Conservation (phyloP, 2,329 filamentous ascomycete genomes). For the Diatrype stigma region DNA sequence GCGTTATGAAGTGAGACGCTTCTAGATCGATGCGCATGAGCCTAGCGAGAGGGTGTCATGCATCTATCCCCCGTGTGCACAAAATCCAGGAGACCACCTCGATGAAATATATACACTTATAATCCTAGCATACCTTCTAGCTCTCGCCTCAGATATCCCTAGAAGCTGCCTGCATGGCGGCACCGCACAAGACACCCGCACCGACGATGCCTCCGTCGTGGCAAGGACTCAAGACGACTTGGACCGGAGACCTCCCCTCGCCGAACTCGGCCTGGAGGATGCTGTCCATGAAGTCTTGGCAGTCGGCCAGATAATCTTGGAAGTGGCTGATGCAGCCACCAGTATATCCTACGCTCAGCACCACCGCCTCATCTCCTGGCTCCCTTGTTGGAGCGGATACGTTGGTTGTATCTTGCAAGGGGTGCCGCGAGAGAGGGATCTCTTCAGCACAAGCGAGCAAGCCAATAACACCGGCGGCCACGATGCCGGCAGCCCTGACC, state of each 20-base stretch:
- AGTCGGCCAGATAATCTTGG: constrained; percentile 67
- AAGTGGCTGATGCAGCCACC: constrained; percentile 79
- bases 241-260: constrained; percentile 28
- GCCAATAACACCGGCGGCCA: constrained; percentile 69
- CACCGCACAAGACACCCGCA: constrained; percentile 55
- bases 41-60: too few relatives aligned
- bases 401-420: constrained; percentile 6
- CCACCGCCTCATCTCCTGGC: constrained; percentile 31
- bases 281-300: constrained; percentile 62
- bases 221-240: constrained; percentile 50
- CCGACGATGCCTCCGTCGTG: constrained; percentile 60
- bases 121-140: too few relatives aligned
- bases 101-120: too few relatives aligned
- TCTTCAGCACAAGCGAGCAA: constrained; percentile 67
- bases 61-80: too few relatives aligned
- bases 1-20: too few relatives aligned
- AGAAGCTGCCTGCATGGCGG: constrained; percentile 34
- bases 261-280: constrained; percentile 41
- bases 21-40: too few relatives aligned
- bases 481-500: constrained; percentile 66
- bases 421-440: constrained; percentile 37
- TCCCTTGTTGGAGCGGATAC: background rate
- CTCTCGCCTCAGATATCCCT: constrained; percentile 18
- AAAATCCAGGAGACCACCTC: too few relatives aligned
- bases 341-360: constrained; percentile 74